Evolutionary conservation across 2,329 filamentous ascomycete species (phyloP).

Genomic region (Onygena corvina): DNA sequence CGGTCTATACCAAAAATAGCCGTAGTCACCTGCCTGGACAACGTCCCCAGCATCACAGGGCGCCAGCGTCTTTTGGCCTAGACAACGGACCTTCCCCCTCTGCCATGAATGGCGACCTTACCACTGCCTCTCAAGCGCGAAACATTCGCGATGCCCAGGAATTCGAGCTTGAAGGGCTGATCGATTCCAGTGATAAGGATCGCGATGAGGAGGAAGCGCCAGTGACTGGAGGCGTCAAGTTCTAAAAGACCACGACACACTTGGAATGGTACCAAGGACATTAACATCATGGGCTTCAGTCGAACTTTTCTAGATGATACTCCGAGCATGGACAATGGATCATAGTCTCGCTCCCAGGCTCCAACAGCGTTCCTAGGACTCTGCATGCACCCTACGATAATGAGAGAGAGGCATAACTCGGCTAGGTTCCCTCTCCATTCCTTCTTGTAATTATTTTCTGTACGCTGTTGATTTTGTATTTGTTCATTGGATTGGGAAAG

Average conservation of each 20-base stretch:
- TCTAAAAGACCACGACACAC: too few species aligned
- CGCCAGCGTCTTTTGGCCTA: conserved; percentile 6
- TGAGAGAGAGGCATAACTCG: too few species aligned
- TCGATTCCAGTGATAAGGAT: conserved; percentile 19
- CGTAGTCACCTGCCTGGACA: conserved; percentile 8
- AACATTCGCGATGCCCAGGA: conserved; percentile 72
- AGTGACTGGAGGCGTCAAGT: conserved; percentile 7
- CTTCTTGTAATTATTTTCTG: neutral
- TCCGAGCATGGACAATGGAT: too few species aligned
- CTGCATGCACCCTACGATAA: too few species aligned
- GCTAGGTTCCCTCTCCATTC: too few species aligned
- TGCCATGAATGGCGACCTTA: conserved; percentile 16
- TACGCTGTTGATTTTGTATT: neutral
- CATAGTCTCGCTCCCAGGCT: too few species aligned
- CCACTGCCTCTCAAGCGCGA: conserved; percentile 29
- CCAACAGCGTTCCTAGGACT: too few species aligned
- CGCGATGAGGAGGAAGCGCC: conserved; percentile 23
- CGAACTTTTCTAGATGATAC: too few species aligned
- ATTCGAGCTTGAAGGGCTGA: conserved; percentile 83
- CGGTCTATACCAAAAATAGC: conserved; percentile 13
- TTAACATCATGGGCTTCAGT: too few species aligned
- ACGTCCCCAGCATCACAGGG: conserved; percentile 1
- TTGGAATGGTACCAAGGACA: too few species aligned
- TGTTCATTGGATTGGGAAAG: neutral
- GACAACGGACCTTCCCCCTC: neutral